phyloP scores from a whole-genome alignment of 306 rosid species.

The Arachis hypogaea region DNA sequence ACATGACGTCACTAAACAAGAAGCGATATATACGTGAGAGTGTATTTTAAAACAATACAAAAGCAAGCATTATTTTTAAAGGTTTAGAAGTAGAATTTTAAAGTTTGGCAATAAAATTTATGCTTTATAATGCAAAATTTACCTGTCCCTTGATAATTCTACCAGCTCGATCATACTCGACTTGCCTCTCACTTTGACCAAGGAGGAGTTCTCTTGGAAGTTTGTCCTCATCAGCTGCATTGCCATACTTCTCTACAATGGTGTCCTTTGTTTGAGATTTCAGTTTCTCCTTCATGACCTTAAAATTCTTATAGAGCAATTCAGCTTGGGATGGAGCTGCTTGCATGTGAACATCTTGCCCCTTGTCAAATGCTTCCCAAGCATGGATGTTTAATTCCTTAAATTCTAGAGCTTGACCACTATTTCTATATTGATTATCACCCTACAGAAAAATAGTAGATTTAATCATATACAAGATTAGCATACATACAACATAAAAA shows the following conservation, averaged over 20 bases:
- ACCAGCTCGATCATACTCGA: slow-evolving; percentile 65
- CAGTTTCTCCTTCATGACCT: slow-evolving; percentile 52
- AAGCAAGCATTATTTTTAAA: not conserved
- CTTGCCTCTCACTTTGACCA: slow-evolving; percentile 59
- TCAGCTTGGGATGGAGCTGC: slow-evolving; percentile 73
- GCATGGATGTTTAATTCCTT: slow-evolving; percentile 64
- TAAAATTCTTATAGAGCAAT: slow-evolving; percentile 57
- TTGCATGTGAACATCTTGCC: slow-evolving; percentile 64
- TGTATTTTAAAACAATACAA: not conserved
- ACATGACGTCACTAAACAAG: too few species aligned
- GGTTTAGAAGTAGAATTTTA: not conserved
- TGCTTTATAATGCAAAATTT: not conserved
- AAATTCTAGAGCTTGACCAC: slow-evolving; percentile 68
- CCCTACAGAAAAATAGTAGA: slow-evolving; percentile 39
- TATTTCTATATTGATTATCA: slow-evolving; percentile 50
- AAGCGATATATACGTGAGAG: too few species aligned
- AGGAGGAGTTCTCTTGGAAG: slow-evolving; percentile 60
- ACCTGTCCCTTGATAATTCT: slow-evolving; percentile 60
- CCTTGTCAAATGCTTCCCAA: slow-evolving; percentile 66
- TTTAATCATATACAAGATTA: not conserved
- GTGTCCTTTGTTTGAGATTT: slow-evolving; percentile 60
- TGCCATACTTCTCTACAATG: slow-evolving; percentile 63
- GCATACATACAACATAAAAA: not conserved
- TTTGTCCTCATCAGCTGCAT: slow-evolving; percentile 50
- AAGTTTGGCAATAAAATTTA: not conserved